Percentiles rank a stretch among this genome's conserved stretches.
Conservation (phyloP, 371 early-diverging fungal genomes). For the Mucor circinelloides region DNA sequence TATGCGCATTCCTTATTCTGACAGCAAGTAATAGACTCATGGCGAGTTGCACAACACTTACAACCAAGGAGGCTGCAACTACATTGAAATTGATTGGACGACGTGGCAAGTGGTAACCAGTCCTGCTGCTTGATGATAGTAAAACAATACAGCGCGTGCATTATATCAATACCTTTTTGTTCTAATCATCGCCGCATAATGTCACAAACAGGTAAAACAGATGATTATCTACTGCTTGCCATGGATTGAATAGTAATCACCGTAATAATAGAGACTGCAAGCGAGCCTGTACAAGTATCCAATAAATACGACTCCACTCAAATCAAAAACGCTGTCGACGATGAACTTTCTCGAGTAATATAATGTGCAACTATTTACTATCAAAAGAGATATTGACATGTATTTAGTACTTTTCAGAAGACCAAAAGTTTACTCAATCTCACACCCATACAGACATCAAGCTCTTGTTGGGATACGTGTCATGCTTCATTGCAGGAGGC, state of each 20-base stretch:
- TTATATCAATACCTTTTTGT: neutral
- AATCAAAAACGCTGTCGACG: conserved; percentile 47
- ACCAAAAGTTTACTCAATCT: conserved; percentile 27
- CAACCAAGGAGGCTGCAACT: too few relatives aligned
- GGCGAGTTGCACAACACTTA: too few relatives aligned
- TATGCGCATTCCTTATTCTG: too few relatives aligned
- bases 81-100: neutral
- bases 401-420: conserved; percentile 26
- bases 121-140: neutral
- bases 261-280: neutral
- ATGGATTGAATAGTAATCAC: neutral
- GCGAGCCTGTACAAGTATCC: conserved; percentile 33
- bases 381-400: neutral
- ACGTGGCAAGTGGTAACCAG: neutral
- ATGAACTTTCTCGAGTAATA: conserved; percentile 45
- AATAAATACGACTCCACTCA: conserved; percentile 43
- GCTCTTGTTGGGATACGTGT: conserved; percentile 42
- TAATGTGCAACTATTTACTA: neutral
- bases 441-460: conserved; percentile 46
- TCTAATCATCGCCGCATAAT: neutral
- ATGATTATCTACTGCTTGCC: neutral
- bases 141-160: neutral
- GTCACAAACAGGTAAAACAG: neutral
- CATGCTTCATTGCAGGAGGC: conserved; percentile 41
- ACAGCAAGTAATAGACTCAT: too few relatives aligned